Percentiles rank a stretch among this genome's conserved stretches.
These are phyloP conservation scores for Knoxdaviesia proteae DNA, from an alignment of 2,329 filamentous ascomycete genomes.

Conservation along the genomic window DNA sequence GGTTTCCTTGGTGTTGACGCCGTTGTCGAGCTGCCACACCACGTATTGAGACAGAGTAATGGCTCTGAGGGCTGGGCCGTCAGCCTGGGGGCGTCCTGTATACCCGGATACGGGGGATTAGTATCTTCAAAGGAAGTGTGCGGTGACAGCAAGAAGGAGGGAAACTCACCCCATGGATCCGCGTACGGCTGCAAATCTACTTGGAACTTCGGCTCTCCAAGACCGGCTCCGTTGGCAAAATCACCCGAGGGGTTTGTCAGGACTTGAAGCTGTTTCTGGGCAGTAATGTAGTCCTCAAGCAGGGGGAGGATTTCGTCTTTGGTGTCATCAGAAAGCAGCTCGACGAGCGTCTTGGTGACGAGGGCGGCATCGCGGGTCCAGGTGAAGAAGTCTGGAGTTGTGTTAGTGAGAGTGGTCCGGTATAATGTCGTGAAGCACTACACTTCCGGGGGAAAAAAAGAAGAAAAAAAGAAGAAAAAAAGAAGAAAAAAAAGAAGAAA, in stretches of 20 bases:
- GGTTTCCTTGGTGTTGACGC: slow-evolving; percentile 27
- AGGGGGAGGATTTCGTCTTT: slow-evolving; percentile 33
- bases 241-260: slow-evolving; percentile 49
- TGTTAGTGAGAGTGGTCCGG: neutral
- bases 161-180: slow-evolving; percentile 36
- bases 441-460: neutral
- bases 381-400: slow-evolving; percentile 45
- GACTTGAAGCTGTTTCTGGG: slow-evolving; percentile 45
- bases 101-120: slow-evolving; percentile 2
- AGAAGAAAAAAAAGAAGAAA: neutral
- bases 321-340: slow-evolving; percentile 34
- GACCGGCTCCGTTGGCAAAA: slow-evolving; percentile 25
- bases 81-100: slow-evolving; percentile 50
- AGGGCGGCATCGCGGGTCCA: slow-evolving; percentile 61
- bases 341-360: slow-evolving; percentile 46
- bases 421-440: neutral
- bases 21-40: slow-evolving; percentile 49
- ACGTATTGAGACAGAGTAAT: slow-evolving; percentile 53
- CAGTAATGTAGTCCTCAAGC: slow-evolving; percentile 46
- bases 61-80: slow-evolving; percentile 59
- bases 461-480: neutral
- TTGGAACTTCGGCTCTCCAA: slow-evolving; percentile 58
- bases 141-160: too few species aligned
- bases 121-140: neutral
- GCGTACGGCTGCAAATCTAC: slow-evolving; percentile 43